phyloP scores from a whole-genome alignment of 495 filamentous ascomycete genomes.

The Penicillium nucicola region DNA sequence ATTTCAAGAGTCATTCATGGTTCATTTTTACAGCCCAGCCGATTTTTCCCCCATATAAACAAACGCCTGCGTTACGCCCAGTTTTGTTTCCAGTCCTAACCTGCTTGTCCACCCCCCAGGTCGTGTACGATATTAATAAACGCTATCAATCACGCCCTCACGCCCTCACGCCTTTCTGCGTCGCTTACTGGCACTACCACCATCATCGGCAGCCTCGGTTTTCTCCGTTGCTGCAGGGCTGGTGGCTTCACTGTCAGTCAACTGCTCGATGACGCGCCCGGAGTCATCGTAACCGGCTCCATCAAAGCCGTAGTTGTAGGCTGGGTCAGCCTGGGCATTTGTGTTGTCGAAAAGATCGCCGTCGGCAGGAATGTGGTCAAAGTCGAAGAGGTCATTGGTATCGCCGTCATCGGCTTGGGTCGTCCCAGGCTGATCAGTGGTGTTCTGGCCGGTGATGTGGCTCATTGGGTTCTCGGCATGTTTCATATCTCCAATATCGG shows the following conservation, averaged over 20 bases:
- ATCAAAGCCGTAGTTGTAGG: slow-evolving; percentile 32
- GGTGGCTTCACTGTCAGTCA: slow-evolving; percentile 47
- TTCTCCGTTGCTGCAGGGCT: slow-evolving; percentile 36
- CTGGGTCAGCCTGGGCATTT: slow-evolving; percentile 20
- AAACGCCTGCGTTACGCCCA: slow-evolving; percentile 1
- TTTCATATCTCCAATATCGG: slow-evolving; percentile 34
- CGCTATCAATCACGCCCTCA: background rate
- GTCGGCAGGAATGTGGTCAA: slow-evolving; percentile 38
- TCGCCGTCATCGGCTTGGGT: slow-evolving; percentile 23
- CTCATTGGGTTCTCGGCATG: slow-evolving; percentile 18
- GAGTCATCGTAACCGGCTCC: slow-evolving; percentile 28
- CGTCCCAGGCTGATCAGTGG: slow-evolving; percentile 5
- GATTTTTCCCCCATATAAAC: background rate
- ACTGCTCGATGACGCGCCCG: slow-evolving; percentile 39
- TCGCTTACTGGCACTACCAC: slow-evolving; percentile 33
- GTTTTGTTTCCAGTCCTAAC: background rate
- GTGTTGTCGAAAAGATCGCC: slow-evolving; percentile 36
- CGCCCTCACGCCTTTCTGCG: slow-evolving; percentile 33
- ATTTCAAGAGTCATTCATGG: background rate
- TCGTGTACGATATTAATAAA: no score
- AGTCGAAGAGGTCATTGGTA: slow-evolving; percentile 40
- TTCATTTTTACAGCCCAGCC: slow-evolving; percentile 2
- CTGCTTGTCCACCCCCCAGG: background rate
- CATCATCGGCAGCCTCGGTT: slow-evolving; percentile 10
- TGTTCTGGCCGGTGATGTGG: slow-evolving; percentile 6